Base-by-base conservation (phyloP, 179 eudicot genomes). In the Amaranthus tricolor region DNA sequence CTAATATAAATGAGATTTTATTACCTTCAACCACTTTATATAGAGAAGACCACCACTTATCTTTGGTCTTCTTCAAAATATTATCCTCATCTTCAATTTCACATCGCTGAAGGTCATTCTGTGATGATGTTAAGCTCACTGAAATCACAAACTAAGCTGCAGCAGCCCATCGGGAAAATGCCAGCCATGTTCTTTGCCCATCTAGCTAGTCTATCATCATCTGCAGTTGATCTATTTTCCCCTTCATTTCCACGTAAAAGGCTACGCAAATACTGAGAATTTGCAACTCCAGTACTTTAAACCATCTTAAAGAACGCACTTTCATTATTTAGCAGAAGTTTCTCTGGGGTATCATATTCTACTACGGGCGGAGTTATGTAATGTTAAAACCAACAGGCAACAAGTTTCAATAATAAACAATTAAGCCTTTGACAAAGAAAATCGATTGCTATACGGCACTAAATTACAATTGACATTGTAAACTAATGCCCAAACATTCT, bases 31-130 rank as follows among this genome's bases (percentile, higher is more conserved):
- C 82, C 47, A 90, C 88, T 83, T 82, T 88, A 83, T 89, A 91
- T 58, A 93, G 83, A 62, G 91, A 85, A 31, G 98, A 89, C 98
- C 98, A 93, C 98, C 98, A 93, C 76, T 87, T 80, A 61, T 93
- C 97, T 77, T 88, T 89, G 45, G 93, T 89, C 84, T 80, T 87
- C 77, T 54, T 82, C 63, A 93, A 71, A 24, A 91, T 86, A 78
- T 84, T 89, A 76, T 78, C 76, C 60, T 81, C 85, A 44, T 89
- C 88, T 43, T 85, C 86, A 7, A 70, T 80, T 52, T 88, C 90
- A 74, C 87, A 40, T 17, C 73, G 82, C 56, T 86, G 85, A 72
- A 91, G 96, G 78, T 93, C 91, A 59, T 80, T 88, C 21, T 90
- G 85, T 13, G 93, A 88, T 17, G 91, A 89, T 9, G 89, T 76